Evolutionary conservation across 129 eudicot species (phyloP).

Genomic region (Smallanthus sonchifolius): DNA sequence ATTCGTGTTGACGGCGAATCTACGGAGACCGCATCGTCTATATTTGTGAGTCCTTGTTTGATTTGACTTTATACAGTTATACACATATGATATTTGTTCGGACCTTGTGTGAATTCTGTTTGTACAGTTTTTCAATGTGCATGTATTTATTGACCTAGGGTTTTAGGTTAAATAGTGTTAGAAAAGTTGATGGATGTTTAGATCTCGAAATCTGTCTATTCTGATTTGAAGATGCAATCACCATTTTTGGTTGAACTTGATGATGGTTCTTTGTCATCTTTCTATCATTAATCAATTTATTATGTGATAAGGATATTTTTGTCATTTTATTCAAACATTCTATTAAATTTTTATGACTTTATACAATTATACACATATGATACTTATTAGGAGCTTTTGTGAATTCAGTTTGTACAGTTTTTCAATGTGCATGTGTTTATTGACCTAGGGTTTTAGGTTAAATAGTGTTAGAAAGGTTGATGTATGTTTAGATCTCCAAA

Average conservation of each 20-base stretch:
- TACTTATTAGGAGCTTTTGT: too few species aligned
- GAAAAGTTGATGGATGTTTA: not conserved
- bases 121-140: not conserved
- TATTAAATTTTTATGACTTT: too few species aligned
- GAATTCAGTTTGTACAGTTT: too few species aligned
- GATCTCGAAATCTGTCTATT: not conserved
- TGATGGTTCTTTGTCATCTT: not conserved
- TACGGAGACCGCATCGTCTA: slow-evolving; percentile 55
- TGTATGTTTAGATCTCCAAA: too few species aligned
- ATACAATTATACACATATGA: too few species aligned
- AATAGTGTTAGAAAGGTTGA: too few species aligned
- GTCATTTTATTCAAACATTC: too few species aligned
- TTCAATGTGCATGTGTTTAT: too few species aligned
- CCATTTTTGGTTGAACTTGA: not conserved
- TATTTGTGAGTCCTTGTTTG: slow-evolving; percentile 36
- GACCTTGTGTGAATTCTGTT: not conserved
- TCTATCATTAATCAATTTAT: too few species aligned
- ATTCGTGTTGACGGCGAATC: slow-evolving; percentile 61
- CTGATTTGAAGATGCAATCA: not conserved
- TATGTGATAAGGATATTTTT: too few species aligned
- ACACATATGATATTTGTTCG: not conserved
- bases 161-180: not conserved
- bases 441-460: too few species aligned
- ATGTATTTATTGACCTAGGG: not conserved
- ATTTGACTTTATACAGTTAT: too few species aligned